phyloP scores from a whole-genome alignment of 495 filamentous ascomycete species.

The Trichoderma gamsii region DNA sequence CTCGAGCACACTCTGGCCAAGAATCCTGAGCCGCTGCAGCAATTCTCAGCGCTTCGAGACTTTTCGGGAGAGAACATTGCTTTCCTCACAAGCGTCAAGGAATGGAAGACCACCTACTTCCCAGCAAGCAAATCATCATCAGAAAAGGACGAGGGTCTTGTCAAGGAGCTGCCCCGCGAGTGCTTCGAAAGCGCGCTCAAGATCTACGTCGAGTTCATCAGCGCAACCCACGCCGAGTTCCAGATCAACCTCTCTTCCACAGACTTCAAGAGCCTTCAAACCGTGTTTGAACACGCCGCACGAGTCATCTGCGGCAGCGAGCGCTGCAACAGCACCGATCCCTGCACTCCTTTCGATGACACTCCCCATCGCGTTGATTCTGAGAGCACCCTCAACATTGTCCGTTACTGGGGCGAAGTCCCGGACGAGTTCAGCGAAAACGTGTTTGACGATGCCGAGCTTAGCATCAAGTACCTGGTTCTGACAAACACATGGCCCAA shows the following conservation, averaged over 20 bases:
- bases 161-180: slow-evolving; percentile 19
- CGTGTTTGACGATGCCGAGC: slow-evolving; percentile 51
- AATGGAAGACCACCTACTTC: slow-evolving; percentile 42
- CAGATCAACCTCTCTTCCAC: slow-evolving; percentile 53
- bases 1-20: slow-evolving; percentile 52
- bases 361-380: neutral
- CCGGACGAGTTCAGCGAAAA: slow-evolving; percentile 41
- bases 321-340: neutral
- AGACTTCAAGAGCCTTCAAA: slow-evolving; percentile 28
- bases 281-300: slow-evolving; percentile 30
- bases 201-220: slow-evolving; percentile 54
- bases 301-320: slow-evolving; percentile 20
- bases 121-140: slow-evolving; percentile 25
- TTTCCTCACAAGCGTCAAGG: slow-evolving; percentile 53
- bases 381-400: slow-evolving; percentile 4
- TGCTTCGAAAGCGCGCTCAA: slow-evolving; percentile 49
- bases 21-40: slow-evolving; percentile 49
- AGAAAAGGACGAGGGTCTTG: neutral
- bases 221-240: slow-evolving; percentile 50
- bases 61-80: slow-evolving; percentile 65
- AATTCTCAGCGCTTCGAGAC: slow-evolving; percentile 56
- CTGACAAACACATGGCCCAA: slow-evolving; percentile 59
- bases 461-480: slow-evolving; percentile 55
- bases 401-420: slow-evolving; percentile 28
- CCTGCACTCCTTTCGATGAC: slow-evolving; percentile 11